These are phyloP conservation scores for Sodiomyces alkalinus DNA, from an alignment of 2,329 filamentous ascomycete species.

Conservation along the genomic window DNA sequence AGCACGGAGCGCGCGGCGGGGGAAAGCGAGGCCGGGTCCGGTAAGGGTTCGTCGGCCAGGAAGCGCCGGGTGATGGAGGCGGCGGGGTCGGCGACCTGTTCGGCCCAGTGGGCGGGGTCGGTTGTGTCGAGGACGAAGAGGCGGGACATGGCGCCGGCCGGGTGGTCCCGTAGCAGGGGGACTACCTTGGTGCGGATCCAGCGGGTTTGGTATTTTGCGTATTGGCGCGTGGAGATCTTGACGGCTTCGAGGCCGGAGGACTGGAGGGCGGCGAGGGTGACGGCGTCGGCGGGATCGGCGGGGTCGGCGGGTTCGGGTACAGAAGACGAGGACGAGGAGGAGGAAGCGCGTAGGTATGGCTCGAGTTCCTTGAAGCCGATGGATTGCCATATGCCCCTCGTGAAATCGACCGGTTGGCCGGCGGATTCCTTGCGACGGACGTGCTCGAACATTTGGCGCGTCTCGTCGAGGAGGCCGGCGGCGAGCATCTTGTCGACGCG, in stretches of 20 bases:
- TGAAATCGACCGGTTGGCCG: constrained; percentile 49
- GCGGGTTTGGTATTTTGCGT: constrained; percentile 67
- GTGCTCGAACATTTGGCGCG: constrained; percentile 27
- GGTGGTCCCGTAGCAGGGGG: constrained; percentile 44
- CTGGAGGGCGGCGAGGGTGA: constrained; percentile 42
- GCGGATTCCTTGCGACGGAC: constrained; percentile 17
- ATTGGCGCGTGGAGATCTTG: constrained; percentile 72
- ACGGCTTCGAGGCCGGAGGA: constrained; percentile 53
- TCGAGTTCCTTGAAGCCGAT: constrained; percentile 93
- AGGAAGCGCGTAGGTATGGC: constrained; percentile 43
- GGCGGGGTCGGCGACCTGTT: constrained; percentile 51
- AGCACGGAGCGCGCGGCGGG: constrained; percentile 37
- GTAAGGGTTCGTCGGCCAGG: constrained; percentile 39
- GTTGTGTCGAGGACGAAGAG: constrained; percentile 76
- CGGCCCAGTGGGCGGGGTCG: constrained; percentile 44
- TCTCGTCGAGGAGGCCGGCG: constrained; percentile 32
- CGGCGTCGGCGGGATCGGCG: constrained; percentile 9
- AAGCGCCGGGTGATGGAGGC: constrained; percentile 46
- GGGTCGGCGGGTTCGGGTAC: constrained; percentile 3
- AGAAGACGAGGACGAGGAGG: too few species aligned
- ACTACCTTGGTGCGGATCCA: constrained; percentile 82
- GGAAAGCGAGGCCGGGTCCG: constrained; percentile 32
- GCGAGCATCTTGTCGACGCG: constrained; percentile 77
- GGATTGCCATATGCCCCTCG: constrained; percentile 84
- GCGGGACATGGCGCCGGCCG: constrained; percentile 32